Base-by-base conservation (phyloP, 2,329 filamentous ascomycete species). In the Penicillium freii region DNA sequence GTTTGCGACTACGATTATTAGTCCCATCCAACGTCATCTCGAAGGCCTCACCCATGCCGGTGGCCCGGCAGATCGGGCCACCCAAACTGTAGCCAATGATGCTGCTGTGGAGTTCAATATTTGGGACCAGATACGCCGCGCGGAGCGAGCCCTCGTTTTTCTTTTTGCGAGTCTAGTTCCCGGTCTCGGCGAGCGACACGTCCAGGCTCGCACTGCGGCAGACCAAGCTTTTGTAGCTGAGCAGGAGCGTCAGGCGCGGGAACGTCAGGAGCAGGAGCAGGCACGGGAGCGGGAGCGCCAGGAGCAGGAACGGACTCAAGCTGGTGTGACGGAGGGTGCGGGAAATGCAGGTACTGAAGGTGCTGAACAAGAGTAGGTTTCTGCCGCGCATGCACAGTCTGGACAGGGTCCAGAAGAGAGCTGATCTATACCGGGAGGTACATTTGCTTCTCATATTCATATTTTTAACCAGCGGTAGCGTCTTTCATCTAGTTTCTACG, bases 121-220 rank as follows among this genome's bases (percentile, higher is more conserved):
- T 4, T 67, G 68, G 55, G 65, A 67, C 17, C 63, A 63, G 21
- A 40, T 84, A 19, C 72, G 81, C 43, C 76, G 78, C 2, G 69
- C 78, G 0, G 84, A 87, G 68, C 77, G 85, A 38, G 81, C 81
- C 1, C 66, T 84, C 40, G 82, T 83, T n/a, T 73, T 87, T n/a
- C 85, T 87, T 58, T 68, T 87, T 34, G 84, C 84, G 0, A 86
- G 82, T 69, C 67, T 87, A 49, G 81, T 85, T 67, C 85, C 85
- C 0, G 85, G 85, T 0, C 77, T 87, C 27, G 84, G 85, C 0
- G 85, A 87, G 67, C 75, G 82, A 8, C 82, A 85, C 67, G 81
- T 87, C 15, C 75, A 79, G 60, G 84, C 81, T 27, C 77, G 81
- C 57, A 80, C 83, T 63, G 80, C 81, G 52, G 77, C 81, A 17